These are phyloP conservation scores for Sedum album DNA, from an alignment of 164 flowering plant genomes.

Conservation along the genomic window DNA sequence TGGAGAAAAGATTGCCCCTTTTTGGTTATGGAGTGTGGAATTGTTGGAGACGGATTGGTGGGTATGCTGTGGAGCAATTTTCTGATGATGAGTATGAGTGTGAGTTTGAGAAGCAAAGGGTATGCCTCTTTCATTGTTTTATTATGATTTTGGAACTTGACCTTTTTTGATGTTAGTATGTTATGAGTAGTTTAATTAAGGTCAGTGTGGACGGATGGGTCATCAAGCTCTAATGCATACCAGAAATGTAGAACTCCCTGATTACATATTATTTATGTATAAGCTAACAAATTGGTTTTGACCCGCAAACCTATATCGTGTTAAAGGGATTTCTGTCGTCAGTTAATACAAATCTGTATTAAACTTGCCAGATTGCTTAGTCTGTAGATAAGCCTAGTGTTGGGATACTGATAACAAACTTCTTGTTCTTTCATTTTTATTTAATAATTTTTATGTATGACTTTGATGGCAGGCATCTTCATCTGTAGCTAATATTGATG, in stretches of 20 bases:
- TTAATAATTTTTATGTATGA: too few species aligned
- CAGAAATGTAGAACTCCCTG: background rate
- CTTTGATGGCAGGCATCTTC: slow-evolving; percentile 61
- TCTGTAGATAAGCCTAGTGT: background rate
- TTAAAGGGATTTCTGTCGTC: background rate
- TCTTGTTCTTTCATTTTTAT: background rate
- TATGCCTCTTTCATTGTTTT: slow-evolving; percentile 22
- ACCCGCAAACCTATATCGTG: background rate
- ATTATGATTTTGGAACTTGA: too few species aligned
- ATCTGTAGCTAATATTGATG: slow-evolving; percentile 89
- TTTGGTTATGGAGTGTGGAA: slow-evolving; percentile 9
- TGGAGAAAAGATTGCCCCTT: slow-evolving; percentile 11
- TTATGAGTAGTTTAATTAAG: background rate
- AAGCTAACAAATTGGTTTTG: background rate
- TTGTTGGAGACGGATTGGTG: slow-evolving; percentile 20
- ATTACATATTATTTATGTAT: too few species aligned
- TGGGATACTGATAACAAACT: background rate
- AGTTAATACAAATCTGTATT: too few species aligned
- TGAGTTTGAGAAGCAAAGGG: slow-evolving; percentile 68
- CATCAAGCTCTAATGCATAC: background rate
- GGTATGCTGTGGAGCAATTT: slow-evolving; percentile 77
- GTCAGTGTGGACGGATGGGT: background rate
- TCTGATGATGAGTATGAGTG: slow-evolving; percentile 93
- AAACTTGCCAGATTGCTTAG: background rate
- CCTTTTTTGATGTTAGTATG: background rate